Percentiles rank a stretch among this genome's conserved stretches.
Evolutionary conservation across 169 alveolate genomes (phyloP).

Genomic region (Cryptosporidium sp.): DNA sequence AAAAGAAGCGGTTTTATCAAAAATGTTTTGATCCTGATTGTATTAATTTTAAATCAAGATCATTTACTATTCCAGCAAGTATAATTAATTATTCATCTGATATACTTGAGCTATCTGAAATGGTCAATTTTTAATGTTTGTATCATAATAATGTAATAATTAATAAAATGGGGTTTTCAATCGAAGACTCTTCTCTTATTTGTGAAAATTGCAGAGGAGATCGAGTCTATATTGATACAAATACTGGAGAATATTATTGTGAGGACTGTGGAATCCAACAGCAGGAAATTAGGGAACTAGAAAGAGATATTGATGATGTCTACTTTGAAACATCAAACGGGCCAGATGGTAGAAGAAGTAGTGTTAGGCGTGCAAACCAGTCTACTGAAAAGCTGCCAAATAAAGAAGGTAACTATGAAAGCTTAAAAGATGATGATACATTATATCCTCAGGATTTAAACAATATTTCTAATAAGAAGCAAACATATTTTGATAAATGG

Average conservation of each 20-base stretch:
- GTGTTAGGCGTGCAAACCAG: slow-evolving; percentile 69
- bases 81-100: slow-evolving; percentile 11
- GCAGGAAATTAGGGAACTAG: slow-evolving; percentile 66
- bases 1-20: slow-evolving; percentile 61
- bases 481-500: slow-evolving; percentile 53
- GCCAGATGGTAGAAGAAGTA: slow-evolving; percentile 50
- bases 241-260: slow-evolving; percentile 74
- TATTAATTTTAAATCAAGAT: slow-evolving; percentile 31
- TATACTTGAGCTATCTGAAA: slow-evolving; percentile 33
- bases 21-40: slow-evolving; percentile 79
- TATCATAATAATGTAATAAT: not conserved
- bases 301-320: slow-evolving; percentile 65
- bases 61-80: slow-evolving; percentile 25
- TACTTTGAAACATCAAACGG: slow-evolving; percentile 50
- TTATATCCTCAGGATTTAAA: not conserved
- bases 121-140: not conserved
- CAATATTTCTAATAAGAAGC: not conserved
- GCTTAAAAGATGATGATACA: not conserved
- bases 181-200: slow-evolving; percentile 11
- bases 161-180: not conserved
- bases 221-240: slow-evolving; percentile 37
- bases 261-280: slow-evolving; percentile 74
- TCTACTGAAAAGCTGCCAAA: slow-evolving; percentile 18
- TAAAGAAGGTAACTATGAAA: not conserved
- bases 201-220: slow-evolving; percentile 70